Conservation (phyloP, 345 rosid species). For the Theobroma cacao region DNA sequence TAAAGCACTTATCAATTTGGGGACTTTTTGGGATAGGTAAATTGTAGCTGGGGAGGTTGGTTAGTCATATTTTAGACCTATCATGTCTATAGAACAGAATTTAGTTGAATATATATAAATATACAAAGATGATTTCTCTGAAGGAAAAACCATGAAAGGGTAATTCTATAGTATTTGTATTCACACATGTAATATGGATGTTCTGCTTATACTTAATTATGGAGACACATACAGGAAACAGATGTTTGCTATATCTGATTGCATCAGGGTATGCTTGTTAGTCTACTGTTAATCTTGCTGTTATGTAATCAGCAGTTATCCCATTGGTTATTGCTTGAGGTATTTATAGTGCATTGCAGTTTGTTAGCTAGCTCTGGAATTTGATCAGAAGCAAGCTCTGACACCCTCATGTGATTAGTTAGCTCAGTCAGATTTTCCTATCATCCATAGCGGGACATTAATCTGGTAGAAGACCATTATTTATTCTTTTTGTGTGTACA, state of each 20-base stretch:
- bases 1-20: not conserved
- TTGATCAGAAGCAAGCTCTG: not conserved
- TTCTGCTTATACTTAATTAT: not conserved
- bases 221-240: not conserved
- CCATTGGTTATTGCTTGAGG: not conserved
- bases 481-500: conserved; percentile 26
- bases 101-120: not conserved
- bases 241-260: not conserved
- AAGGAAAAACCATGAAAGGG: not conserved
- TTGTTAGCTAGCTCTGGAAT: not conserved
- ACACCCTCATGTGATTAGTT: not conserved
- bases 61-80: not conserved
- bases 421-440: not conserved
- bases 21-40: not conserved
- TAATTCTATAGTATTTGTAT: not conserved
- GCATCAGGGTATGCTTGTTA: not conserved
- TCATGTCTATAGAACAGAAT: not conserved
- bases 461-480: not conserved
- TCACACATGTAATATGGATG: not conserved
- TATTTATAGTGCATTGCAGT: not conserved
- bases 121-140: not conserved
- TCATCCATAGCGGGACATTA: not conserved
- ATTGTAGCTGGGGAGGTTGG: not conserved
- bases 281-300: not conserved
- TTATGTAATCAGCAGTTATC: not conserved